Conservation (phyloP, 1,284 basidiomycete species). For the Leccinum subrobustum region DNA sequence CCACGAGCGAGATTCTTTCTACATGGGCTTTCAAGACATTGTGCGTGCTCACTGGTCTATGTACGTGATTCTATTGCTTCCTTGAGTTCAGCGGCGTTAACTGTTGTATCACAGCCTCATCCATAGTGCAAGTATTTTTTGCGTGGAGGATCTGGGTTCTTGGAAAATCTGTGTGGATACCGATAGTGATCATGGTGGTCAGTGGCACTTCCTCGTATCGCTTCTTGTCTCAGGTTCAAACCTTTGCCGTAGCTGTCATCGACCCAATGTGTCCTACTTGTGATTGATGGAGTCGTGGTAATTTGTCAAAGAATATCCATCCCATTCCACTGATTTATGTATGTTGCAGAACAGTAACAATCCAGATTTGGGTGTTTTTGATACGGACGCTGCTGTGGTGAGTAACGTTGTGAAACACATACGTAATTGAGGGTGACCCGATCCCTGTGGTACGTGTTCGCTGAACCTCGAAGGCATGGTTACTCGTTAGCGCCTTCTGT, state of each 20-base stretch:
- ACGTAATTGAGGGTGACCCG: neutral
- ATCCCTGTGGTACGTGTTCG: neutral
- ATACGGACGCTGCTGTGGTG: slow-evolving; percentile 2
- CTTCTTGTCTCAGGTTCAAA: neutral
- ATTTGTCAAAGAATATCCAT: neutral
- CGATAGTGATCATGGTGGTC: neutral
- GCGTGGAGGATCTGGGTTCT: slow-evolving; percentile 6
- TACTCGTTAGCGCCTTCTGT: slow-evolving; percentile 1
- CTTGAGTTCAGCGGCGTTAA: neutral
- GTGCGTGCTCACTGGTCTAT: slow-evolving; percentile 10
- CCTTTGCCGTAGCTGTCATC: neutral
- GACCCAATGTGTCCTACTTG: neutral
- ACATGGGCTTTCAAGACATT: slow-evolving; percentile 4
- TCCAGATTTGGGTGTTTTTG: slow-evolving; percentile 1
- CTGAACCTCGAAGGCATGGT: slow-evolving; percentile 1
- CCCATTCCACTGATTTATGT: neutral
- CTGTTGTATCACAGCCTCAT: neutral
- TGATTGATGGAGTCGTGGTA: neutral
- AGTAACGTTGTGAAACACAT: neutral
- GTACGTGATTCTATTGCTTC: neutral
- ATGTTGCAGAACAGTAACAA: neutral
- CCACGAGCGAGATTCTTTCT: neutral
- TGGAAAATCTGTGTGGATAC: slow-evolving; percentile 4
- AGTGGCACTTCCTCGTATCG: neutral
- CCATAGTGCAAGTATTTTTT: slow-evolving; percentile 2